These are phyloP conservation scores for carrot (Daucus carota) DNA, from an alignment of 129 eudicot species.

Conservation along the genomic window DH1_v3.0 NC_030385.2:29159001-29159500, in stretches of 20 bases:
- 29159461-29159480: not conserved
- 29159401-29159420: conserved; percentile 86
- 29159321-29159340: conserved; percentile 68
- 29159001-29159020: not conserved
- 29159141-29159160: not conserved
- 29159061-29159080: too few species aligned
- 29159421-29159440: conserved; percentile 95
- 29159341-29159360: conserved; percentile 57
- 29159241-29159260: conserved; percentile 87
- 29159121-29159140: not conserved
- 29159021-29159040: not conserved
- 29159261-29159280: conserved; percentile 57
- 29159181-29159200: not conserved
- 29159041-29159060: not conserved
- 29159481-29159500: not conserved
- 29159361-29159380: conserved; percentile 73
- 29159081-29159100: too few species aligned
- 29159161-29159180: not conserved
- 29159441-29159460: conserved; percentile 75
- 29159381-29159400: conserved; percentile 94
- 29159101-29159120: too few species aligned
- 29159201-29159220: not conserved
- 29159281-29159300: conserved; percentile 82
- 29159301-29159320: conserved; percentile 79
- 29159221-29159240: conserved; percentile 70